Evolutionary conservation across 2,329 filamentous ascomycete genomes (phyloP), one percentile per base, ranked within the genome.

Genomic region (Fusarium multiceps): DNA sequence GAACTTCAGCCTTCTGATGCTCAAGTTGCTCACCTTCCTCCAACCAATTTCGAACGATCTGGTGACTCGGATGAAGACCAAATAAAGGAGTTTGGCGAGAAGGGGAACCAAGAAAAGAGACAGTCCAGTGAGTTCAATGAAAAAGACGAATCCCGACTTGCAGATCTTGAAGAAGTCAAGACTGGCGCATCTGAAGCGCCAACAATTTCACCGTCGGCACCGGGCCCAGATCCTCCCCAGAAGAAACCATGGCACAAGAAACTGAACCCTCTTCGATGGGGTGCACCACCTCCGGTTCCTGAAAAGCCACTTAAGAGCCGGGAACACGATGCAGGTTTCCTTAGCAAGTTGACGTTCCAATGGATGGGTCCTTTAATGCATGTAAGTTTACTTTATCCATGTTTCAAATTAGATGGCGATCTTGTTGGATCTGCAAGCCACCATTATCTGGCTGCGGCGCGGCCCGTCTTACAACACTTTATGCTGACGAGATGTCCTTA

Each of bases 321-420:
- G 66, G 94, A 98, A 80, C 85, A 93, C 77, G 85, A 82, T 6
- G 94, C 94, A 7, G 82, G 87, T 4, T 90, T 94, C 75, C 86
- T 96, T 68, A 97, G 93, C 80, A 78, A 85, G 59, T 78, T 97
- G 23, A 91, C 91, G 6, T 98, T 97, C 77, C 89, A 93, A 78
- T 98, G 95, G 95, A 95, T 98, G 86, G 89, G 89, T 1, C 90
- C 93, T 2, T 77, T 98, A 58, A 98, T 98, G 94, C 85, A 81
- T 68, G 90, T 91, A 79, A 81, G 87, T 83, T 53, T 28, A 20
- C 32, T 54, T 46, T 45, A 40, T 48, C 42, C 41, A 21, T 47
- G 40, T 28, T 57, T 30, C 41, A 34, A 49, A 55, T 47, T 63
- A 16, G 13, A 37, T 28, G 47, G 20, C 28, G 27, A 53, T 46